Percentiles rank a stretch among this genome's conserved stretches.
Conservation (phyloP, 441 rosid species). For the Omphalea diandra region DNA sequence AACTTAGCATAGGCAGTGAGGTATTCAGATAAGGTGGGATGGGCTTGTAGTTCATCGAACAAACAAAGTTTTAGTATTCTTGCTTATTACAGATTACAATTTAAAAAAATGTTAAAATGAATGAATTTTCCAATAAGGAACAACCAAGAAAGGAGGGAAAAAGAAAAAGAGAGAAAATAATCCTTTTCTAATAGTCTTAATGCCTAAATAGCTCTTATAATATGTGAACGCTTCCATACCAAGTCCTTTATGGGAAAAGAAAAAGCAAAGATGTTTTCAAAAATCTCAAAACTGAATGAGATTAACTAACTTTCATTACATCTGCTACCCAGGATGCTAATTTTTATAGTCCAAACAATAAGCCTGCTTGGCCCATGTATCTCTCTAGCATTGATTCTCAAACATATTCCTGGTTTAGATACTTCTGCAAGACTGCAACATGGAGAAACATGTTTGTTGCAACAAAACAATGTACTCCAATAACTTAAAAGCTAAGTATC, state of each 20-base stretch:
- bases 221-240: background rate
- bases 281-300: slow-evolving; percentile 10
- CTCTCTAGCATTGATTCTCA: background rate
- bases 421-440: slow-evolving; percentile 14
- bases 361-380: background rate
- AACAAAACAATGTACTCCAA: slow-evolving; percentile 2
- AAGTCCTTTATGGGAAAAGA: background rate
- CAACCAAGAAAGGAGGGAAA: background rate
- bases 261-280: background rate
- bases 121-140: background rate
- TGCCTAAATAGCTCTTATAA: background rate
- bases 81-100: background rate
- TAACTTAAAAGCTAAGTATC: slow-evolving; percentile 11
- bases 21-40: background rate
- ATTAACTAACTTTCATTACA: background rate
- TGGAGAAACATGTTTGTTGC: slow-evolving; percentile 3
- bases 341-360: background rate
- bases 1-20: background rate
- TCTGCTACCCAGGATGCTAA: slow-evolving; percentile 7
- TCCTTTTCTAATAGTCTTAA: background rate
- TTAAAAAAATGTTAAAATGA: background rate
- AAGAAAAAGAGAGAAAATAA: background rate
- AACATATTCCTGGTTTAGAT: slow-evolving; percentile 9
- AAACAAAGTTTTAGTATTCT: background rate
- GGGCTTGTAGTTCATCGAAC: background rate